Evolutionary conservation across 2,329 filamentous ascomycete genomes (phyloP).

Genomic region (Ciborinia camelliae): DNA sequence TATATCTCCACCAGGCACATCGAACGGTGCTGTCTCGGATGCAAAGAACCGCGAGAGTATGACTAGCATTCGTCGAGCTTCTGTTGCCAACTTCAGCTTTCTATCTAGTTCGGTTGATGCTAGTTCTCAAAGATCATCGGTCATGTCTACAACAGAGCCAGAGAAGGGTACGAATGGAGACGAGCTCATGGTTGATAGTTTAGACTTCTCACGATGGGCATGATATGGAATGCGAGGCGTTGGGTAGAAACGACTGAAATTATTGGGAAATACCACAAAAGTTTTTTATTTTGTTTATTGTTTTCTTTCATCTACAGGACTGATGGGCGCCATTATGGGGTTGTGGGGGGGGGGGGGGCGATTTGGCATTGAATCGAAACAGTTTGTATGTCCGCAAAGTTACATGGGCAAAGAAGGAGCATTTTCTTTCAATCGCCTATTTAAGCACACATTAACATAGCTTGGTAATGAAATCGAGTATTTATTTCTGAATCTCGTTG

Average conservation of each 20-base stretch:
- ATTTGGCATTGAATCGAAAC: neutral
- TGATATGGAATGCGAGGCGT: slow-evolving; percentile 23
- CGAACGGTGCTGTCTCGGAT: slow-evolving; percentile 29
- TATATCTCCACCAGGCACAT: slow-evolving; percentile 35
- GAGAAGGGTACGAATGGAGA: slow-evolving; percentile 41
- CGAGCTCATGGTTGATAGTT: slow-evolving; percentile 34
- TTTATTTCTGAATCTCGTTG: neutral
- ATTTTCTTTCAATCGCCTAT: neutral
- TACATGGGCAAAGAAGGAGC: neutral
- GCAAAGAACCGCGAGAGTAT: slow-evolving; percentile 56
- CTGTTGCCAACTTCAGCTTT: slow-evolving; percentile 65
- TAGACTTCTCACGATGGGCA: slow-evolving; percentile 40
- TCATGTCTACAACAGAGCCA: slow-evolving; percentile 54
- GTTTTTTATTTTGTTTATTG: slow-evolving; percentile 19
- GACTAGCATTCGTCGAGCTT: slow-evolving; percentile 58
- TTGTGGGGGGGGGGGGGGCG: neutral
- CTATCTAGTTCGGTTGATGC: slow-evolving; percentile 55
- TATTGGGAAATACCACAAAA: slow-evolving; percentile 33
- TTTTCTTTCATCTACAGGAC: neutral
- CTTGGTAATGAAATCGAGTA: neutral
- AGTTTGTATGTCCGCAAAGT: neutral
- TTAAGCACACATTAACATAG: neutral
- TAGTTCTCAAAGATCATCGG: slow-evolving; percentile 57
- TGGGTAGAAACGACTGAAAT: slow-evolving; percentile 2
- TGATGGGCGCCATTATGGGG: neutral